Evolutionary conservation across 2,329 filamentous ascomycete genomes (phyloP), one percentile per base, ranked within the genome.

Genomic region (Diaporthe ilicicola): DNA sequence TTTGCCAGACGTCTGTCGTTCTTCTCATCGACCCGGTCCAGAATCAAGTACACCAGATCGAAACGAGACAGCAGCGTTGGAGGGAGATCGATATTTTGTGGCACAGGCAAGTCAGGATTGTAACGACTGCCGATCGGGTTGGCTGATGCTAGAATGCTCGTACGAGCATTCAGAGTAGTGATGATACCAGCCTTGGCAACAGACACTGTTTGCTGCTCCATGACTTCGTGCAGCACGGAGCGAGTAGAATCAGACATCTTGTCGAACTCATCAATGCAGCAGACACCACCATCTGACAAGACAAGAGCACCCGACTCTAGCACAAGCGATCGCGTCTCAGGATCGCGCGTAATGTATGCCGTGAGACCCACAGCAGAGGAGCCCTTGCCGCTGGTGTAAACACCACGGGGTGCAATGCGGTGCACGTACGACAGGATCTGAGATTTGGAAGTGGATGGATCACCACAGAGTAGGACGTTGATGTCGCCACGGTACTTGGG

Each of bases 121-220:
- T 99, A 99, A 79, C 97, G 95, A 83, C 94, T 97, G 77, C 96
- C 96, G 75, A 99, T 98, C 1, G 96, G 96, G 79, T 99, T 99
- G 81, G 96, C 96, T 13, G 95, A 98, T 19, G 96, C 96, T 37
- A 99, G 89, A 78, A 99, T 98, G 74, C 93, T 97, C 1, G 96
- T 98, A 78, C 96, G 89, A 32, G 96, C 96, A 79, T 99, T 99
- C 72, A 99, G 86, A 0, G 96, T 99, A 1, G 96, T 99, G 74
- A 95, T 97, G 79, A 98, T 98, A 75, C 95, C 95, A 1, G 95
- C 95, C 85, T 95, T 95, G 75, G 92, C 93, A 65, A 95, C 93
- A 1, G 92, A 94, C 48, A 95, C 93, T 2, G 93, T 95, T 83
- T 95, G 93, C 79, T 95, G 93, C 81, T 95, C 93, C 93, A 95